Evolutionary conservation across 2,329 filamentous ascomycete genomes (phyloP).

Genomic region (Diaporthe destruens): DNA sequence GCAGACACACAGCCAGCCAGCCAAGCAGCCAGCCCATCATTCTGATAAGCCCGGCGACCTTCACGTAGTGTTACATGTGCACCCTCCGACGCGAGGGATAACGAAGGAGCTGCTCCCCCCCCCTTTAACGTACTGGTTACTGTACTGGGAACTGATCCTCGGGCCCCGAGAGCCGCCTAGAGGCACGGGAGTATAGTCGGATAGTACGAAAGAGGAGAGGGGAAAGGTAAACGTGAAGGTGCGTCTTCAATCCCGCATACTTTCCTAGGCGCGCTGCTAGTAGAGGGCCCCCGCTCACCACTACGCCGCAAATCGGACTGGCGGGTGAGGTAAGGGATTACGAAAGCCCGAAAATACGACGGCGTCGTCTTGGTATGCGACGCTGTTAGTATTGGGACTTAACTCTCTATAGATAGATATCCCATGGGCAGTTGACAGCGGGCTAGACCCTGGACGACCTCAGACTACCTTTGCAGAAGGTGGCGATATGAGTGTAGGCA

Average conservation of each 20-base stretch:
- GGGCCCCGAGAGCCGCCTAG: neutral
- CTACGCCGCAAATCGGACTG: neutral
- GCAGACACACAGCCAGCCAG: neutral
- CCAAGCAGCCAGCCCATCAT: neutral
- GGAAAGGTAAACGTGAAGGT: neutral
- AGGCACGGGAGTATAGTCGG: neutral
- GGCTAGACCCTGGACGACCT: neutral
- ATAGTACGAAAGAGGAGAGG: neutral
- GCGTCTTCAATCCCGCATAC: neutral
- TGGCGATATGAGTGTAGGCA: neutral
- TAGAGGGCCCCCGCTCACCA: constrained; percentile 1
- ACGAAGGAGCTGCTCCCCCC: neutral
- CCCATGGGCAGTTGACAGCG: neutral
- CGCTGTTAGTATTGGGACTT: neutral
- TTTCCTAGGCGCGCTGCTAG: constrained; percentile 23
- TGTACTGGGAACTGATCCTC: neutral
- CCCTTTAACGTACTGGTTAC: neutral
- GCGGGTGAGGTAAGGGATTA: neutral
- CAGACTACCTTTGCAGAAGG: neutral
- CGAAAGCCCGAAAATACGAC: constrained; percentile 9
- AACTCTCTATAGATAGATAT: neutral
- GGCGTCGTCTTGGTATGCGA: constrained; percentile 23
- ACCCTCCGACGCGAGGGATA: constrained; percentile 3
- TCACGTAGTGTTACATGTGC: constrained; percentile 3
- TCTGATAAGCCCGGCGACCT: neutral